Conservation (phyloP, 257 asterid genomes). For the Gentiana straminea region DNA sequence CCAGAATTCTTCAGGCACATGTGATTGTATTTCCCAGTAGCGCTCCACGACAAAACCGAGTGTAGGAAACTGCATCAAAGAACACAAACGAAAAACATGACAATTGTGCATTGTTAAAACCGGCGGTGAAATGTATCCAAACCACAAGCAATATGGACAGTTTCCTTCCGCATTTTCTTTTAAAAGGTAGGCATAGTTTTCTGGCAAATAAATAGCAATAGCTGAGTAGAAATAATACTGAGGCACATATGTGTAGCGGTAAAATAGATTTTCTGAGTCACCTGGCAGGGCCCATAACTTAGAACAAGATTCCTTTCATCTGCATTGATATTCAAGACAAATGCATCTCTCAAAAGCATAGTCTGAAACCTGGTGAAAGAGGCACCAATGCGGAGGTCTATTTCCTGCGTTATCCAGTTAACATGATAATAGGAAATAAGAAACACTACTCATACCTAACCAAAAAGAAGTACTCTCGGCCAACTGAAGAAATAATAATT, state of each 20-base stretch:
- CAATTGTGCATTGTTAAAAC: too few relatives aligned
- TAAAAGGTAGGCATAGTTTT: not conserved
- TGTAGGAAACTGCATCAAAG: conserved; percentile 76
- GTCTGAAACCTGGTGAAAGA: conserved; percentile 98
- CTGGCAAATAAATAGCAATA: not conserved
- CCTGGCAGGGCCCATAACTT: conserved; percentile 99
- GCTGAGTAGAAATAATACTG: not conserved
- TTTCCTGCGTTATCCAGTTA: conserved; percentile 56
- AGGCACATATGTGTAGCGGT: not conserved
- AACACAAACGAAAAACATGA: not conserved
- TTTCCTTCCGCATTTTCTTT: not conserved
- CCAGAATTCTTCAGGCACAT: conserved; percentile 98
- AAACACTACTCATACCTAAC: not conserved
- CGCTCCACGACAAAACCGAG: conserved; percentile 95
- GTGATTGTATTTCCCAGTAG: conserved; percentile 94
- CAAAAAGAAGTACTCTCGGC: conserved; percentile 1
- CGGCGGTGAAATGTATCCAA: too few relatives aligned
- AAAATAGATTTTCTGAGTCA: conserved; percentile 12
- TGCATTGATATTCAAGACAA: conserved; percentile 53
- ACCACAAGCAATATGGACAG: not conserved
- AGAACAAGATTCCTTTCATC: conserved; percentile 63
- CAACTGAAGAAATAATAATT: too few relatives aligned
- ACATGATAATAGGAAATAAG: conserved; percentile 4
- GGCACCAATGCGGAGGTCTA: conserved; percentile 97
- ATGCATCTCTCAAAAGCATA: conserved; percentile 82